Conservation (phyloP, 768 basidiomycete genomes). For the Leccinum barrowsii region DNA sequence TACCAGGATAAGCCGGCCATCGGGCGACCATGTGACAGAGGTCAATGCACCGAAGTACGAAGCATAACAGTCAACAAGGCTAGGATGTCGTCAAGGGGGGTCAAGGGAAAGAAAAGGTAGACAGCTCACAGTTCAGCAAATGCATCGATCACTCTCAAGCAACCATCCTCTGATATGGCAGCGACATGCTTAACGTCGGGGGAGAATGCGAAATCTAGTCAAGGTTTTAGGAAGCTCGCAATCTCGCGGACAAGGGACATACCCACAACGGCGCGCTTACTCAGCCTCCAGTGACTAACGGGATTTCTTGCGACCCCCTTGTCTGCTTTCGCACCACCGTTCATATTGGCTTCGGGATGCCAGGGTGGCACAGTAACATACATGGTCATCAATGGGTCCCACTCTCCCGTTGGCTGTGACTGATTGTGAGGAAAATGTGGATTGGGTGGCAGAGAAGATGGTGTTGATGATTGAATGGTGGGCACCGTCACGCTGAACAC, state of each 20-base stretch:
- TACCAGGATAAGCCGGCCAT: slow-evolving; percentile 89
- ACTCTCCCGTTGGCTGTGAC: slow-evolving; percentile 41
- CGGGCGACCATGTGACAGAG: slow-evolving; percentile 92
- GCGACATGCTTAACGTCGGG: slow-evolving; percentile 91
- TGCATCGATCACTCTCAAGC: slow-evolving; percentile 85
- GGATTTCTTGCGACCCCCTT: slow-evolving; percentile 80
- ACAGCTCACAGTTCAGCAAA: slow-evolving; percentile 72
- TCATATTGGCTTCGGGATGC: slow-evolving; percentile 55
- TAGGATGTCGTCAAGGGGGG: slow-evolving; percentile 28
- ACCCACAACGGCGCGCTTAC: slow-evolving; percentile 71
- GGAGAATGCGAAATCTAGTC: slow-evolving; percentile 83
- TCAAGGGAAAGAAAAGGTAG: not conserved
- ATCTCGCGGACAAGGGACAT: slow-evolving; percentile 19
- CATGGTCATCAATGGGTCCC: slow-evolving; percentile 76
- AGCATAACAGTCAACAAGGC: slow-evolving; percentile 89
- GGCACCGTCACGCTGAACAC: slow-evolving; percentile 65
- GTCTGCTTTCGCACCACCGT: slow-evolving; percentile 41
- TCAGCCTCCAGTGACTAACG: slow-evolving; percentile 86
- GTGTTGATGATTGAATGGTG: slow-evolving; percentile 23
- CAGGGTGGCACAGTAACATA: slow-evolving; percentile 83
- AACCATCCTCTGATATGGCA: slow-evolving; percentile 90
- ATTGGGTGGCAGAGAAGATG: slow-evolving; percentile 25
- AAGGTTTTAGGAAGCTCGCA: slow-evolving; percentile 1
- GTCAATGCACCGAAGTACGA: slow-evolving; percentile 94
- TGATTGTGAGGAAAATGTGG: slow-evolving; percentile 24